Base-by-base conservation (phyloP, 768 basidiomycete species). In the Lactarius akahatsu region DNA sequence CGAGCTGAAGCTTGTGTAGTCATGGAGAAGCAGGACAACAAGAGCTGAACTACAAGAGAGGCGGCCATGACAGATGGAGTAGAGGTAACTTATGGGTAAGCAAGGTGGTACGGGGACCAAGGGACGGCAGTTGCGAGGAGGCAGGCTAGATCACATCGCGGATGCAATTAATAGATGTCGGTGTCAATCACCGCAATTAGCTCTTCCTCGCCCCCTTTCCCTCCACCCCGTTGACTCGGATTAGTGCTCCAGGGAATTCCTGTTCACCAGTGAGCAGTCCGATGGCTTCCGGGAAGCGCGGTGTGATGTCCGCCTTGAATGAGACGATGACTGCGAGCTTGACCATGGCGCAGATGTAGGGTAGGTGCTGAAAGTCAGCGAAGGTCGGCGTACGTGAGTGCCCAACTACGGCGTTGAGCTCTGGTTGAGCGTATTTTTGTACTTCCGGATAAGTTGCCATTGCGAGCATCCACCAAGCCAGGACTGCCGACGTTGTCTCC, bases 211-310 rank as follows among this genome's bases (percentile, higher is more conserved):
- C n/a, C n/a, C n/a, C n/a, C n/a, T n/a, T n/a, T n/a, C n/a, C n/a
- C n/a, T n/a, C n/a, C n/a, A n/a, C n/a, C n/a, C n/a, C n/a, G n/a
- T n/a, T n/a, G n/a, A n/a, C n/a, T n/a, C n/a, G n/a, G n/a, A 36
- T 10, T 74, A 57, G 74, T 74, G 58, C 40, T 55, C 26, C 50
- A 67, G n/a, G 9, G 68, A 50, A 15, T 57, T 59, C 59, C 8
- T 40, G 59, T 40, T 59, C 59, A 5, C 40, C 59, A 26, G n/a
- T 23, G 18, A 59, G 59, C 26, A 59, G n/a, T 38, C 38, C 16
- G 16, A 59, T 18, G 2, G 59, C 59, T 32, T 59, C 59, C n/a
- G 59, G 36, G 59, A 59, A 59, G 40, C 59, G 59, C 3, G 59
- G 59, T 5, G 23, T 23, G n/a, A 45, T 59, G 10, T 59, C 28